phyloP scores from a whole-genome alignment of 192 early-diverging fungal species.

The Gaertneriomyces semiglobifer region DNA sequence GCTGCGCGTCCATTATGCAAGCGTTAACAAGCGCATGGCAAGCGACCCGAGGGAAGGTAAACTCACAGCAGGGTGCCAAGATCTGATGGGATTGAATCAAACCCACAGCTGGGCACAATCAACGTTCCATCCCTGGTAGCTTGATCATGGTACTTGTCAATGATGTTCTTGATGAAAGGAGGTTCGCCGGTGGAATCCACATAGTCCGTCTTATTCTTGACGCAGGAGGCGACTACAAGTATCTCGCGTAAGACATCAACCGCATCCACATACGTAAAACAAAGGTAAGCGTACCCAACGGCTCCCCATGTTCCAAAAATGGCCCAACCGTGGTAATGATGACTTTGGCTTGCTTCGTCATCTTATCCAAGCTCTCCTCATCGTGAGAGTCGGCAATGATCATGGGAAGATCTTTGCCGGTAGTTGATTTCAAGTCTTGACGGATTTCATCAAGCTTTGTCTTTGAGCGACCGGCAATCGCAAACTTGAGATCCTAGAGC shows the following conservation, averaged over 20 bases:
- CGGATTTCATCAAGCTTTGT: conserved; percentile 63
- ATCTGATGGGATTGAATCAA: conserved; percentile 90
- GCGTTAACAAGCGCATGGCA: not conserved
- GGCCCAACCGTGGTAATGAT: conserved; percentile 83
- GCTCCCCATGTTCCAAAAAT: conserved; percentile 66
- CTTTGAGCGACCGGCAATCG: conserved; percentile 73
- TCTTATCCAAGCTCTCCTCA: conserved; percentile 55
- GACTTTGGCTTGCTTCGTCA: conserved; percentile 63
- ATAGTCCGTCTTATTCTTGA: conserved; percentile 74
- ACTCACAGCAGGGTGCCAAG: conserved; percentile 69
- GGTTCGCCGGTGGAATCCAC: conserved; percentile 88
- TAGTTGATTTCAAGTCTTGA: conserved; percentile 9
- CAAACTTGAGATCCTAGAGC: conserved; percentile 57
- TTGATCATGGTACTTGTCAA: conserved; percentile 61
- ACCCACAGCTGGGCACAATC: conserved; percentile 83
- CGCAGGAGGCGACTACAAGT: conserved; percentile 57
- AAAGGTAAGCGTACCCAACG: conserved; percentile 33
- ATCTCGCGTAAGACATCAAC: not conserved
- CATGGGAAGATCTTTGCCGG: conserved; percentile 43
- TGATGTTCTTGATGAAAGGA: conserved; percentile 60
- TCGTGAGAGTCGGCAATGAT: conserved; percentile 68
- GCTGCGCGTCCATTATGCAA: conserved; percentile 3
- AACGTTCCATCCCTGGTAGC: conserved; percentile 63
- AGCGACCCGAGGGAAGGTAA: not conserved
- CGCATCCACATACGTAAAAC: not conserved